Conservation (phyloP, 2,329 filamentous ascomycete species). For the Metarhizium robertsii region DNA sequence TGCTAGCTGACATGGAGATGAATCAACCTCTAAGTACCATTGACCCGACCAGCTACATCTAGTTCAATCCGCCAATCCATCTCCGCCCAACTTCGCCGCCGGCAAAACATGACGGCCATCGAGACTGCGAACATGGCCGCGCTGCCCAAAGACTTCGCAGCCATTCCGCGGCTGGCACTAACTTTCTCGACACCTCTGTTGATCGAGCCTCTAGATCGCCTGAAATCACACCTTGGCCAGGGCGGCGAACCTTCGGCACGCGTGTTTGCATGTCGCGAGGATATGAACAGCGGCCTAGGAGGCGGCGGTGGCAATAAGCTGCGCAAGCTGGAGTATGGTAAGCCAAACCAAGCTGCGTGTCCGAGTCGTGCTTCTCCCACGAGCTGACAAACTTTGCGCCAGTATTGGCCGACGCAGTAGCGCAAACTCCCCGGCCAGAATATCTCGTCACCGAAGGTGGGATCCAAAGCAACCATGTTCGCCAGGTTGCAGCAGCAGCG, state of each 20-base stretch:
- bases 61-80: no score
- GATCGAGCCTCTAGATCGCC: no score
- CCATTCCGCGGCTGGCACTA: not conserved
- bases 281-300: conserved; percentile 3
- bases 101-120: no score
- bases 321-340: conserved; percentile 6
- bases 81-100: no score
- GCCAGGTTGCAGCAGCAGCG: conserved; percentile 2
- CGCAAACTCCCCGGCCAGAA: not conserved
- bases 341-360: not conserved
- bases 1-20: no score
- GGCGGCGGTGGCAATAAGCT: conserved; percentile 6
- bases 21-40: no score
- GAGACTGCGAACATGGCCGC: no score
- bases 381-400: no score
- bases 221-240: no score
- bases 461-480: conserved; percentile 6
- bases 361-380: no score
- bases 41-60: no score
- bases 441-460: conserved; percentile 3
- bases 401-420: conserved; percentile 3
- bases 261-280: conserved; percentile 1
- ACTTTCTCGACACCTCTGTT: not conserved
- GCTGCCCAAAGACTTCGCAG: no score
- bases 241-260: not conserved